Evolutionary conservation across 129 eudicot species (phyloP), one percentile per base, ranked within the genome.

Genomic region (Flaveria linearis): DNA sequence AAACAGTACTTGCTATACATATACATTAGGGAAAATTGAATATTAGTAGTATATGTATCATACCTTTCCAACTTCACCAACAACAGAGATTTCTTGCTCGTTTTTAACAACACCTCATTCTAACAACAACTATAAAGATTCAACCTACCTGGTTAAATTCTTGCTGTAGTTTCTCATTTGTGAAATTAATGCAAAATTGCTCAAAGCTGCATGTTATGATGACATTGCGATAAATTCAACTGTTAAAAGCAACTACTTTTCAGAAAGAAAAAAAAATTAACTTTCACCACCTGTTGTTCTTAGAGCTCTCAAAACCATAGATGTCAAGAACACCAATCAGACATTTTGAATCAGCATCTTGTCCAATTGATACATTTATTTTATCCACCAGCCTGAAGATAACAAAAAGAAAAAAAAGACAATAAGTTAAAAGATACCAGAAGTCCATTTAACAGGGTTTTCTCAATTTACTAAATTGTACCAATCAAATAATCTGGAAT

Each of bases 81-180:
- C n/a, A n/a, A n/a, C n/a, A n/a, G n/a, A n/a, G n/a, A n/a, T n/a
- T n/a, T n/a, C n/a, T n/a, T n/a, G n/a, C n/a, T n/a, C n/a, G n/a
- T n/a, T 39, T 26, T 56, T 25, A 74, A 73, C 41, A 76, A 16
- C 61, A 61, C 7, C 16, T 68, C 42, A 43, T 67, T 39, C 63
- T 72, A 50, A 76, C 52, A 28, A 77, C 60, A 56, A 60, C 17
- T 42, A 46, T 63, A 61, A 16, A 56, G 58, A 75, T 81, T 49
- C 12, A 11, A 30, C n/a, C 45, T 78, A 95, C 99, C 99, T 95
- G 96, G 74, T 95, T 95, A 82, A 95, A 95, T 82, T 95, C 97
- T 80, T 95, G 99, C 75, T 95, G 99, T 75, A 95, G 91, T 86
- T 95, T 95, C 87, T 95, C 99, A 75, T 95, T 95, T 50, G 99